Evolutionary conservation across 2,329 filamentous ascomycete genomes (phyloP).

Genomic region (Myriosclerotinia scirpicola): DNA sequence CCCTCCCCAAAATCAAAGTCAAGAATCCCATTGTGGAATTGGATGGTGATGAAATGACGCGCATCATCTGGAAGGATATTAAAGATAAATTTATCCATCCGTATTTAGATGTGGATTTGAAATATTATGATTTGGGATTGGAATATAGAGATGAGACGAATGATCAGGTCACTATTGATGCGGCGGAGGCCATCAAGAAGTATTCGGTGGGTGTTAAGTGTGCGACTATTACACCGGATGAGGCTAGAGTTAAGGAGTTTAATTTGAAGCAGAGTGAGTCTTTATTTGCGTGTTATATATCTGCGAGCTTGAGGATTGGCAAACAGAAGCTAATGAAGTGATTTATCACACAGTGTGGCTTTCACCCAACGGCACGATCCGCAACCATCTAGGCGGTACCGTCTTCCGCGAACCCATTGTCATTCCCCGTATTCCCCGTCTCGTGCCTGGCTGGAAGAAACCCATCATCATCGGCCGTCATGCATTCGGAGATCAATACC

Average conservation of each 20-base stretch:
- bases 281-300: not conserved
- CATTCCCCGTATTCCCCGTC: slow-evolving; percentile 86
- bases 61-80: slow-evolving; percentile 99
- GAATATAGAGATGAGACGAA: slow-evolving; percentile 95
- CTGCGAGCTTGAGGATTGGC: not conserved
- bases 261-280: slow-evolving; percentile 92
- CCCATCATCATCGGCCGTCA: slow-evolving; percentile 99
- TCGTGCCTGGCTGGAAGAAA: slow-evolving; percentile 97
- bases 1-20: slow-evolving; percentile 90
- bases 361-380: slow-evolving; percentile 89
- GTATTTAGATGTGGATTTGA: slow-evolving; percentile 95
- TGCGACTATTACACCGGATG: slow-evolving; percentile 97
- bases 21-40: slow-evolving; percentile 98
- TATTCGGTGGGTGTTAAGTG: slow-evolving; percentile 99
- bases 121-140: slow-evolving; percentile 95
- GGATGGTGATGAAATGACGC: slow-evolving; percentile 94
- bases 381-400: slow-evolving; percentile 79
- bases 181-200: slow-evolving; percentile 97
- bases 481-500: slow-evolving; percentile 98
- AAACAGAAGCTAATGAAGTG: slow-evolving; percentile 25
- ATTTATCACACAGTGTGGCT: slow-evolving; percentile 74
- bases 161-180: slow-evolving; percentile 92
- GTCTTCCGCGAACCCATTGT: slow-evolving; percentile 99
- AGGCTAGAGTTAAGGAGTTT: slow-evolving; percentile 95
- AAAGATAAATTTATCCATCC: slow-evolving; percentile 98